These are phyloP conservation scores for Euphorbia tirucalli DNA, from an alignment of 345 rosid genomes.

Conservation along the genomic window DNA sequence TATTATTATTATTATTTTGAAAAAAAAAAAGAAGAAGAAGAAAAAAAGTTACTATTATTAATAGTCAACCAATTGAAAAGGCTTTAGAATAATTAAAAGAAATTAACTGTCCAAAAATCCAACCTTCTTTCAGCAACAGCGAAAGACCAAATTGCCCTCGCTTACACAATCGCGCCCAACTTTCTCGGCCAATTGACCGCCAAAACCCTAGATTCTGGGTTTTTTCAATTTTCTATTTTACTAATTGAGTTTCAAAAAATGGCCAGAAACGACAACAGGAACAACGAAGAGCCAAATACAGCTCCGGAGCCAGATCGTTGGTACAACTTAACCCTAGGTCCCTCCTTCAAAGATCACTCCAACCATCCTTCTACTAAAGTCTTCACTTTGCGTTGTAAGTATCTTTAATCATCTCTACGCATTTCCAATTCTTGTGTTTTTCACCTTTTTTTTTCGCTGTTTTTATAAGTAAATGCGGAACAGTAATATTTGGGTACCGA, in stretches of 20 bases:
- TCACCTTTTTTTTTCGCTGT: not conserved
- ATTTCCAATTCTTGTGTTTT: not conserved
- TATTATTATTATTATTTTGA: no score
- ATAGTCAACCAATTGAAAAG: no score
- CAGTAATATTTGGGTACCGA: not conserved
- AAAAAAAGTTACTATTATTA: no score
- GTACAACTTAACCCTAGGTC: slow-evolving; percentile 23
- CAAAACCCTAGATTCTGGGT: slow-evolving; percentile 18
- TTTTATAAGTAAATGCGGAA: not conserved
- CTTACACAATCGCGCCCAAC: no score
- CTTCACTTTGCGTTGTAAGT: slow-evolving; percentile 27
- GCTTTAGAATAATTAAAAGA: no score
- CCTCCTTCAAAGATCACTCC: slow-evolving; percentile 14
- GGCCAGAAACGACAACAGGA: slow-evolving; percentile 15
- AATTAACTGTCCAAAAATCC: no score
- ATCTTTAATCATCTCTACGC: not conserved
- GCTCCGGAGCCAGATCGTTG: slow-evolving; percentile 24
- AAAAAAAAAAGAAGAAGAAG: no score
- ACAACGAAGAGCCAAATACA: slow-evolving; percentile 16
- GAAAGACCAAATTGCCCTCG: no score
- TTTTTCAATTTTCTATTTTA: not conserved
- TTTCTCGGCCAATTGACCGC: no score
- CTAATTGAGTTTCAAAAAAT: not conserved
- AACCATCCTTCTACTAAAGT: slow-evolving; percentile 16
- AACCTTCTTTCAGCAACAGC: no score